phyloP scores from a whole-genome alignment of 768 basidiomycete species.

The Auricularia auricula-judae region DNA sequence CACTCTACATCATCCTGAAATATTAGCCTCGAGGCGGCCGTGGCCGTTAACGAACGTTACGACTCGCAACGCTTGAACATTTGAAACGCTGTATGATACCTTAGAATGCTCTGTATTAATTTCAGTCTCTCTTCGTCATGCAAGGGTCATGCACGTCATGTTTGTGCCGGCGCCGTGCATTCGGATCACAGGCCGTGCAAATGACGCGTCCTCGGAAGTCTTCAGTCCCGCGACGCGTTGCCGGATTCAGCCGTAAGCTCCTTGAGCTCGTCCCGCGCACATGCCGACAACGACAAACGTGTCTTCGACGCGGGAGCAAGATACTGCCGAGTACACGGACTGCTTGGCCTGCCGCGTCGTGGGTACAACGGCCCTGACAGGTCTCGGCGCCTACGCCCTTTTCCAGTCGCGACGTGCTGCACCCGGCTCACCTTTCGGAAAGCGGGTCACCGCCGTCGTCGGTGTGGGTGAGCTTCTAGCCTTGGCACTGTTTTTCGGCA shows the following conservation, averaged over 20 bases:
- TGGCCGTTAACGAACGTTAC: background rate
- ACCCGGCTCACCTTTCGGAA: conserved; percentile 50
- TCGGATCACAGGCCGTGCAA: no score
- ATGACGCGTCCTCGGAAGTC: no score
- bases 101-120: background rate
- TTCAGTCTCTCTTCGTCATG: no score
- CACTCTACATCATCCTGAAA: conserved; percentile 74
- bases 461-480: conserved; percentile 43
- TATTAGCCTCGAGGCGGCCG: conserved; percentile 1
- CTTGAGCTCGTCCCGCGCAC: no score
- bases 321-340: conserved; percentile 23
- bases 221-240: no score
- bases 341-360: conserved; percentile 64
- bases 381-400: conserved; percentile 57
- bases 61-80: background rate
- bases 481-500: conserved; percentile 11
- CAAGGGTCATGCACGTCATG: no score
- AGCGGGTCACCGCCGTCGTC: conserved; percentile 47
- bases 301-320: no score
- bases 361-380: conserved; percentile 51
- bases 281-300: no score
- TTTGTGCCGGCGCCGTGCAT: no score
- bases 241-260: no score
- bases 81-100: background rate
- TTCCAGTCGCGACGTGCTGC: conserved; percentile 50